Percentiles rank a stretch among this genome's conserved stretches.
Conservation (phyloP, 2,329 filamentous ascomycete species). For the Aspergillus sp. region DNA sequence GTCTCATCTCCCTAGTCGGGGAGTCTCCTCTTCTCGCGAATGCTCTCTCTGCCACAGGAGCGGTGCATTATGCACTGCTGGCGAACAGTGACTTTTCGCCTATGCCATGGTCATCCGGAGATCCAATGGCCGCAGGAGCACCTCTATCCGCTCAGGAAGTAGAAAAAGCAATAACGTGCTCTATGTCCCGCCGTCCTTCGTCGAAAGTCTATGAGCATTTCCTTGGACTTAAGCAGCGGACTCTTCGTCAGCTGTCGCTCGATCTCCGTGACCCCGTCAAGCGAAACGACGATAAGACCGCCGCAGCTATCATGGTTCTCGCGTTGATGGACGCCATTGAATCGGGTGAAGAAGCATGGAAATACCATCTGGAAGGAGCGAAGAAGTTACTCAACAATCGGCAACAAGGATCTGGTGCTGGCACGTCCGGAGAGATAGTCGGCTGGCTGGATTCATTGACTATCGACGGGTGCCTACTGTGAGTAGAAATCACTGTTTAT, state of each 20-base stretch:
- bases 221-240: conserved; percentile 42
- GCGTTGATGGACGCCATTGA: conserved; percentile 45
- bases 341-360: conserved; percentile 46
- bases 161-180: conserved; percentile 21
- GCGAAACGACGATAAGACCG: conserved; percentile 34
- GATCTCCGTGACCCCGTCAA: conserved; percentile 22
- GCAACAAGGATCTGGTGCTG: conserved; percentile 14
- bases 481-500: conserved; percentile 6
- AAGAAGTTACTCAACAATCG: conserved; percentile 38
- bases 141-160: conserved; percentile 18
- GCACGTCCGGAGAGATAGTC: conserved; percentile 16
- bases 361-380: conserved; percentile 45
- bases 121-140: conserved; percentile 8
- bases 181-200: conserved; percentile 24
- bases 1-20: conserved; percentile 40
- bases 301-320: conserved; percentile 43
- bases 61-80: conserved; percentile 41
- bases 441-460: conserved; percentile 30
- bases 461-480: conserved; percentile 32
- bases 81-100: conserved; percentile 25
- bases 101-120: conserved; percentile 26
- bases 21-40: conserved; percentile 40
- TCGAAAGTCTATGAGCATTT: conserved; percentile 33
- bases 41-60: conserved; percentile 41
- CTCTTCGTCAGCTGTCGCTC: conserved; percentile 35